Base-by-base conservation (phyloP, 2,329 filamentous ascomycete species). In the Pseudocercospora cruenta region DNA sequence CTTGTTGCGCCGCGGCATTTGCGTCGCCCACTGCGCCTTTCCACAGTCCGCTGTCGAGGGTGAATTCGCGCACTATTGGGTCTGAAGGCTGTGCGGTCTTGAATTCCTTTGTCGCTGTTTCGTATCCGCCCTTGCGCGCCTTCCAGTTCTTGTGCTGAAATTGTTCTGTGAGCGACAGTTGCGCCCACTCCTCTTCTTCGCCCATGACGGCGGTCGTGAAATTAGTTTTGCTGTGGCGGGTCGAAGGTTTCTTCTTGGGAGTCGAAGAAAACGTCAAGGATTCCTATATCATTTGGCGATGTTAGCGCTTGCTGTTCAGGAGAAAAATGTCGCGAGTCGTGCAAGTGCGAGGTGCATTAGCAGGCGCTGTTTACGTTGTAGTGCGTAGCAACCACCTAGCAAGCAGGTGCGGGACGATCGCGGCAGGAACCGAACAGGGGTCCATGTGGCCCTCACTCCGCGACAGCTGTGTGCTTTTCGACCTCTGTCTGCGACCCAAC, bases 141-240 rank as follows among this genome's bases (percentile, higher is more conserved):
- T 99, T 99, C 95, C 95, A 99, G 76, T 91, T 88, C 91, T 96
- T 96, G 84, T 96, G 93, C 62, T 87, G 84, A 81, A 94, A 96
- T 77, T 92, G 88, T 70, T 96, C 93, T 53, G 88, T 84, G 63
- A 96, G 80, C 51, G 93, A 91, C 68, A 96, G 82, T 70, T 90
- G 87, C 80, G 88, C 90, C 78, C 90, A 94, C 78, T 96, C 92
- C 77, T 94, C 91, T 79, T 94, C 91, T 71, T 96, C 93, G 65
- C 90, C 91, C 92, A 96, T 96, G 73, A 64, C 76, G 66, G 68
- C 49, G 43, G 49, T 43, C n/a, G 55, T n/a, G n/a, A n/a, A n/a
- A n/a, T n/a, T n/a, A n/a, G 9, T 22, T 9, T 21, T 14, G 7
- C 31, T 36, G 31, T 36, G 55, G 24, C 51, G 51, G 7, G 22